Evolutionary conservation across 768 basidiomycete genomes (phyloP).

Genomic region (Pleurotus citrinopileatus): DNA sequence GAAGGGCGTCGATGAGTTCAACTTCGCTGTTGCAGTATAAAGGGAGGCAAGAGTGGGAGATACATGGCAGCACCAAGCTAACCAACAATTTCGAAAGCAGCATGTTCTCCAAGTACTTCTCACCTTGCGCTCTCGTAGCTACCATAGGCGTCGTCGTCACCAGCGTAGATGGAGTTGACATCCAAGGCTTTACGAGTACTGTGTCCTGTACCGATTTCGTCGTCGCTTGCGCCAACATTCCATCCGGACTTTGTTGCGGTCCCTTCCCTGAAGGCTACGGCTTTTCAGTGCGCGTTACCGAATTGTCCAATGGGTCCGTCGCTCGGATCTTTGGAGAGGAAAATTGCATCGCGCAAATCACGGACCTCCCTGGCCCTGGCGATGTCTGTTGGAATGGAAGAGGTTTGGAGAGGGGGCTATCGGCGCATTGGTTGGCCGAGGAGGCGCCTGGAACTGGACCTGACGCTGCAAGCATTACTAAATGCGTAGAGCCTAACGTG

Average conservation of each 20-base stretch:
- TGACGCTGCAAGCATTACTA: not conserved
- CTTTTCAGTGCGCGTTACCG: not conserved
- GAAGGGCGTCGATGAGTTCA: no score
- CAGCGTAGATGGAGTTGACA: not conserved
- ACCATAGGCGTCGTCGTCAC: not conserved
- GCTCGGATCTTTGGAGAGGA: not conserved
- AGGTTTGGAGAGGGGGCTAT: not conserved
- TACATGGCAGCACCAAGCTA: not conserved
- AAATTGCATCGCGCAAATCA: not conserved
- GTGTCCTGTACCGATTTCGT: not conserved
- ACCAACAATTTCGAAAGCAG: no score
- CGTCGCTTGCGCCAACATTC: slow-evolving; percentile 1
- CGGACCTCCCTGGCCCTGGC: not conserved
- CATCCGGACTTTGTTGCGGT: slow-evolving; percentile 2
- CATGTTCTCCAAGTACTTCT: not conserved
- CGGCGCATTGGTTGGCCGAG: not conserved
- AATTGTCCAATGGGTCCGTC: not conserved
- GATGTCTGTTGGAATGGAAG: not conserved
- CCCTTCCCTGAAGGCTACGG: not conserved
- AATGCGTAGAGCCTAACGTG: not conserved
- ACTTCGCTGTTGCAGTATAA: no score
- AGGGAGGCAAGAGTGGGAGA: no score
- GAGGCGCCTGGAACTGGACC: not conserved
- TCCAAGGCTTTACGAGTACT: not conserved
- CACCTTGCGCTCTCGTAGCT: not conserved